These are phyloP conservation scores for Anethum foeniculum DNA, from an alignment of 140 eudicot genomes.

Conservation along the genomic window DNA sequence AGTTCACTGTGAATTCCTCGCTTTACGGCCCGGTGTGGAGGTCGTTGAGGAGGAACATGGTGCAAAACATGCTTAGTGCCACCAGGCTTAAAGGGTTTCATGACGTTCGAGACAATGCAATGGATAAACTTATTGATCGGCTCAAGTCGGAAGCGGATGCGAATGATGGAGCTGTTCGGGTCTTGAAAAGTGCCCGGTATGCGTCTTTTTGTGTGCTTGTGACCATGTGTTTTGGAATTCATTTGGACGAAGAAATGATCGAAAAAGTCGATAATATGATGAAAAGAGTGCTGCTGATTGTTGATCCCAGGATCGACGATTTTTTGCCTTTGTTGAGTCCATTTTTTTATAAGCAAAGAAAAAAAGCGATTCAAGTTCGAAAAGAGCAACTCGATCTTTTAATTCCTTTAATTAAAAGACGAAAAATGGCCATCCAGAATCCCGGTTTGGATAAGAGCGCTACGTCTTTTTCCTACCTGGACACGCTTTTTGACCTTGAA, in stretches of 20 bases:
- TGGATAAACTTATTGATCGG: constrained; percentile 34
- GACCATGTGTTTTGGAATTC: constrained; percentile 25
- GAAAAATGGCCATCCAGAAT: constrained; percentile 20
- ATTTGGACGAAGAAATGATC: constrained; percentile 18
- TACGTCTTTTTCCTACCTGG: constrained; percentile 63
- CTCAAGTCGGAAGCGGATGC: constrained; percentile 18
- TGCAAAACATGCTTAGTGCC: constrained; percentile 36
- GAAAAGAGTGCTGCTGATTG: constrained; percentile 19
- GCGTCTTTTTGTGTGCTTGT: constrained; percentile 18
- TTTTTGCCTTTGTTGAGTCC: constrained; percentile 18
- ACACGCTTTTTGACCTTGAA: constrained; percentile 55
- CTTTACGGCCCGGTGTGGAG: constrained; percentile 80
- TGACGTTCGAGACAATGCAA: constrained; percentile 25
- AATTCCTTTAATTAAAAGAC: constrained; percentile 47
- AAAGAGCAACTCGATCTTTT: constrained; percentile 34
- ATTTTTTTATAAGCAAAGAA: constrained; percentile 21
- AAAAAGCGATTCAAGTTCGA: constrained; percentile 14
- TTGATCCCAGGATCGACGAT: constrained; percentile 25
- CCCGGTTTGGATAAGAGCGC: constrained; percentile 38
- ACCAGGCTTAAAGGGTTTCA: constrained; percentile 30
- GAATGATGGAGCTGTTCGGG: constrained; percentile 19
- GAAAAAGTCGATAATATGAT: constrained; percentile 15
- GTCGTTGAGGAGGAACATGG: constrained; percentile 78
- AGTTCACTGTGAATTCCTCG: constrained; percentile 79
- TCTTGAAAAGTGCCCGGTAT: constrained; percentile 9